Percentiles rank a stretch among this genome's conserved stretches.
Conservation (phyloP, 2,329 filamentous ascomycete genomes). For the Exophiala alcalophila region DNA sequence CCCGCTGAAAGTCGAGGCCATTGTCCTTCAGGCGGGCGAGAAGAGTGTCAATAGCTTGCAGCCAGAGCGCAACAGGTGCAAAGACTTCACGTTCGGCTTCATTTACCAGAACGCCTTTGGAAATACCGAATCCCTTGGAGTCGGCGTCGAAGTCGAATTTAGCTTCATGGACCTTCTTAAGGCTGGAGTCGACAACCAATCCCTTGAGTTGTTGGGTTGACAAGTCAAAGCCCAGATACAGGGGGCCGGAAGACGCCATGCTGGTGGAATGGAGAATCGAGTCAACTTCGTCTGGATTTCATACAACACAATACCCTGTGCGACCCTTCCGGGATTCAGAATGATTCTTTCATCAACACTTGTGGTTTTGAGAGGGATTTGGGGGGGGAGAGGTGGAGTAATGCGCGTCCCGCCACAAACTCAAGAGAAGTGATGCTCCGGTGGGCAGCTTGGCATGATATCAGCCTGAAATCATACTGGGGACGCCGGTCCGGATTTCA, state of each 20-base stretch:
- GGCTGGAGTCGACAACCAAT: slow-evolving; percentile 77
- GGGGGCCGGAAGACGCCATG: slow-evolving; percentile 51
- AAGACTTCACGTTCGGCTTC: slow-evolving; percentile 82
- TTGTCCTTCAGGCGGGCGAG: slow-evolving; percentile 67
- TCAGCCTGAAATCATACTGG: slow-evolving; percentile 28
- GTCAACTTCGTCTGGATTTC: no score
- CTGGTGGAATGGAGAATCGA: no score
- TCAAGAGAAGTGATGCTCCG: slow-evolving; percentile 9
- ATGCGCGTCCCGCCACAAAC: slow-evolving; percentile 4
- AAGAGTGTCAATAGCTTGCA: slow-evolving; percentile 87
- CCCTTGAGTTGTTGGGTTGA: slow-evolving; percentile 97
- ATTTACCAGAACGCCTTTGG: slow-evolving; percentile 84
- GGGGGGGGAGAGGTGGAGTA: slow-evolving; percentile 15
- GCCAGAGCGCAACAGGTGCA: slow-evolving; percentile 89
- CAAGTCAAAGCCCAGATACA: slow-evolving; percentile 92
- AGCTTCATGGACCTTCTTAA: slow-evolving; percentile 76
- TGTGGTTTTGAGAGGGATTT: neutral
- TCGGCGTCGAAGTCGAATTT: slow-evolving; percentile 96
- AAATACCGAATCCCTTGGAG: slow-evolving; percentile 71
- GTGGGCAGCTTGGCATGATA: slow-evolving; percentile 29
- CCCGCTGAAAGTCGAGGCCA: slow-evolving; percentile 67
- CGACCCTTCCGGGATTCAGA: no score
- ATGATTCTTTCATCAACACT: slow-evolving; percentile 6
- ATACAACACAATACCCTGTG: no score
- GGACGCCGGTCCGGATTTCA: no score